A percentile compares a stretch with the other conserved stretches of the same genome.
Evolutionary conservation across 208 protist genomes (phyloP).

Genomic region (Crithidia sp.): DNA sequence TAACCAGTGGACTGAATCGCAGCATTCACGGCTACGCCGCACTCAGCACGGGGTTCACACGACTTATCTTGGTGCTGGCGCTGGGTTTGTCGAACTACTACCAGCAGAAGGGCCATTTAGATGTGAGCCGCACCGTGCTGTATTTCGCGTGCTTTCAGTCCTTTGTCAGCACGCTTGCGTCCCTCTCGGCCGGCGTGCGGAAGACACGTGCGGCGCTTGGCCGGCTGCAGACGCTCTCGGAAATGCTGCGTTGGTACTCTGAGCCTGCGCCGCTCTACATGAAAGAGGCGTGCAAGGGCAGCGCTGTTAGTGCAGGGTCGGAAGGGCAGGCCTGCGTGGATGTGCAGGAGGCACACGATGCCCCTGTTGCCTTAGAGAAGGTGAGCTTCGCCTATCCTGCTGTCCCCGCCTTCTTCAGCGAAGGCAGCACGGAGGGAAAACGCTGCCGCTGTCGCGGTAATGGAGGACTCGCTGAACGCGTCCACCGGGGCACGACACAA

Average conservation of each 20-base stretch:
- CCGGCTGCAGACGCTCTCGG: constrained; percentile 50
- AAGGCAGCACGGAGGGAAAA: constrained; percentile 1
- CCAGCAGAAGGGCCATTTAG: constrained; percentile 54
- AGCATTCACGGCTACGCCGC: constrained; percentile 73
- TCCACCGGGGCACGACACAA: constrained; percentile 7
- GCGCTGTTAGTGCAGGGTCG: not conserved
- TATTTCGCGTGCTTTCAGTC: constrained; percentile 77
- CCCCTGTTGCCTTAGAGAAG: constrained; percentile 39
- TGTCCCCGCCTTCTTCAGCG: constrained; percentile 54
- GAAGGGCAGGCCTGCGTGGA: not conserved
- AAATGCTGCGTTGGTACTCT: constrained; percentile 66
- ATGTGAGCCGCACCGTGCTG: constrained; percentile 64
- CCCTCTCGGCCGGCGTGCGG: constrained; percentile 46
- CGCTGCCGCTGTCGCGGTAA: not conserved
- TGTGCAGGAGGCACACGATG: constrained; percentile 19
- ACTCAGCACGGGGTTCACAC: constrained; percentile 55
- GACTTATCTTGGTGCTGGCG: constrained; percentile 70
- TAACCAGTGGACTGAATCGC: constrained; percentile 44
- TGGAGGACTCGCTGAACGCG: constrained; percentile 4
- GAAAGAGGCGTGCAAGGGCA: not conserved
- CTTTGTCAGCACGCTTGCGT: constrained; percentile 52
- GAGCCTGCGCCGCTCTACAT: constrained; percentile 26
- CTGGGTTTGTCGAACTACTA: constrained; percentile 64
- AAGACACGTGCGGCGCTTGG: constrained; percentile 45
- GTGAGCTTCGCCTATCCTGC: constrained; percentile 63